These are phyloP conservation scores for Omphalotus olearius DNA, from an alignment of 1,284 basidiomycete species.

Conservation along the genomic window DNA sequence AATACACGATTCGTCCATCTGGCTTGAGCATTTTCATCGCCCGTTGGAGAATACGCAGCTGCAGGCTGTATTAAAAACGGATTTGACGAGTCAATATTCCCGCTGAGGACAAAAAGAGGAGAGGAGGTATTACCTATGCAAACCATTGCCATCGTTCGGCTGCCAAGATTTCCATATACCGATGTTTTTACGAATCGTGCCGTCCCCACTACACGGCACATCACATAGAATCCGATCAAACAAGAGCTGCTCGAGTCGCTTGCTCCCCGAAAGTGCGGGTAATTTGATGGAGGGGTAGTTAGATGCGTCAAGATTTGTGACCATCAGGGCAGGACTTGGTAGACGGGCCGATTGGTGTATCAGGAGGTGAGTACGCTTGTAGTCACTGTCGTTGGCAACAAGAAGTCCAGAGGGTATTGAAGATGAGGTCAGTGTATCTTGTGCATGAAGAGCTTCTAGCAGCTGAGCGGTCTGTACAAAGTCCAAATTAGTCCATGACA, in stretches of 20 bases:
- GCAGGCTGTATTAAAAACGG: constrained; percentile 50
- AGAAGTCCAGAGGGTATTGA: constrained; percentile 76
- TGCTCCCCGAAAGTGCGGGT: constrained; percentile 25
- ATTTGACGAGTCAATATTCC: not conserved
- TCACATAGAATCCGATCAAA: constrained; percentile 97
- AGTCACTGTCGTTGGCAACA: constrained; percentile 89
- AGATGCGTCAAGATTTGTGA: constrained; percentile 95
- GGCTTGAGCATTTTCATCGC: constrained; percentile 89
- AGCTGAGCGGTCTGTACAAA: constrained; percentile 76
- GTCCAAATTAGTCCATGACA: not conserved
- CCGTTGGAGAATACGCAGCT: constrained; percentile 88
- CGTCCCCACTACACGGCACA: constrained; percentile 97
- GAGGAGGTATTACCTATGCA: constrained; percentile 66
- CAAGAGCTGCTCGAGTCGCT: constrained; percentile 43
- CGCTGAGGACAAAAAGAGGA: constrained; percentile 5
- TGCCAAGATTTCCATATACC: constrained; percentile 96
- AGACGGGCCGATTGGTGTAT: constrained; percentile 97
- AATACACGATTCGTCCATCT: constrained; percentile 92
- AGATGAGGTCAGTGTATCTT: constrained; percentile 55
- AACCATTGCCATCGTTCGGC: constrained; percentile 83
- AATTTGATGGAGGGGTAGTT: constrained; percentile 77
- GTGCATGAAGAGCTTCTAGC: constrained; percentile 81
- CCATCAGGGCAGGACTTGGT: constrained; percentile 89
- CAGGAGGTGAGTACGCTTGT: constrained; percentile 93
- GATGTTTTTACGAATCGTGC: constrained; percentile 92